These are phyloP conservation scores for Epichloe coenophiala DNA, from an alignment of 2,329 filamentous ascomycete species.

Conservation along the genomic window DNA sequence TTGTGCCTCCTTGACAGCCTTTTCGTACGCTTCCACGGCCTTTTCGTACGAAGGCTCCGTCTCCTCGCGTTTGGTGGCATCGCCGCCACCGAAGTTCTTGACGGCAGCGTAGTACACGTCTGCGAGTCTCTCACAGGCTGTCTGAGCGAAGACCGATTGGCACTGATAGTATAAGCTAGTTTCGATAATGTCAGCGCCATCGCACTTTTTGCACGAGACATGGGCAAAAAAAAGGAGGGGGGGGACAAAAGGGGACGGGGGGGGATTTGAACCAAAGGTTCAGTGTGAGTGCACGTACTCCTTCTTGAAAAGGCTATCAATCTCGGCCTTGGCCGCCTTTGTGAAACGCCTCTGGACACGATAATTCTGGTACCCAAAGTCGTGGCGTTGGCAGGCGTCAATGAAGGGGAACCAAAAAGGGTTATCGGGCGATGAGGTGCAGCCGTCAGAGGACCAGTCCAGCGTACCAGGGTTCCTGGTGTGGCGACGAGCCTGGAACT, in stretches of 20 bases:
- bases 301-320: constrained; percentile 36
- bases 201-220: no score
- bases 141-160: constrained; percentile 6
- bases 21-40: constrained; percentile 21
- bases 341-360: constrained; percentile 34
- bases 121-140: constrained; percentile 21
- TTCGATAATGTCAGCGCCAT: no score
- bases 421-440: constrained; percentile 28
- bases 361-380: constrained; percentile 44
- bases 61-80: constrained; percentile 17
- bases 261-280: no score
- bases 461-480: constrained; percentile 24
- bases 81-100: constrained; percentile 20
- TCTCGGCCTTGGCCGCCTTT: constrained; percentile 22
- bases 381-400: constrained; percentile 37
- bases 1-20: constrained; percentile 22
- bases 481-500: constrained; percentile 28
- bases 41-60: constrained; percentile 20
- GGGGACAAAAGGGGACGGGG: no score
- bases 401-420: constrained; percentile 31
- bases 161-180: constrained; percentile 25
- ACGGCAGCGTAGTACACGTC: constrained; percentile 29
- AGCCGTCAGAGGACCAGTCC: constrained; percentile 29
- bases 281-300: constrained; percentile 19
- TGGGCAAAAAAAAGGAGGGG: neutral